phyloP scores from a whole-genome alignment of 1,284 basidiomycete species.

The Coniferiporia sulphurascens region DNA sequence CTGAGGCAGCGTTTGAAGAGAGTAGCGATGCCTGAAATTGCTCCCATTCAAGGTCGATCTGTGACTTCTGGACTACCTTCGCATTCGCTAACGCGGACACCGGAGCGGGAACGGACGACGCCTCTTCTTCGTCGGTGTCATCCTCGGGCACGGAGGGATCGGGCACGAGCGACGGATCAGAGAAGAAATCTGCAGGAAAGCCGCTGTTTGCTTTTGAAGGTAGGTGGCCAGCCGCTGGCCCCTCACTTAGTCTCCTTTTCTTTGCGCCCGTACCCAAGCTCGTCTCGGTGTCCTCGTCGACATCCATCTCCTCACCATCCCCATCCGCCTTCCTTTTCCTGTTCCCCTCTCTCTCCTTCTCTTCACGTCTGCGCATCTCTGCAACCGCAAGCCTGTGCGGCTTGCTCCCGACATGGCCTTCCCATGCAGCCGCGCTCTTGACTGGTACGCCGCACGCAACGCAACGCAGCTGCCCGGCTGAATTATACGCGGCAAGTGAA shows the following conservation, averaged over 20 bases:
- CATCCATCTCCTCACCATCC: conserved; percentile 24
- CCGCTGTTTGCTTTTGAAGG: conserved; percentile 19
- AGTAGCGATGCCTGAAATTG: conserved; percentile 62
- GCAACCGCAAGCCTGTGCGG: conserved; percentile 60
- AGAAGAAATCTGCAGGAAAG: conserved; percentile 75
- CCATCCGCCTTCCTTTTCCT: conserved; percentile 41
- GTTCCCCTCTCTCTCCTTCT: conserved; percentile 28
- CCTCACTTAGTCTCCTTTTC: conserved; percentile 14
- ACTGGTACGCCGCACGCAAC: conserved; percentile 55
- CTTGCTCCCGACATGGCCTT: conserved; percentile 80
- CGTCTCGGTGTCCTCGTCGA: conserved; percentile 13
- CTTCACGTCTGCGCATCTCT: conserved; percentile 42
- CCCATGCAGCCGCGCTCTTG: conserved; percentile 78
- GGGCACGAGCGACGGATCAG: conserved; percentile 58
- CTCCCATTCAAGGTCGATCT: conserved; percentile 32
- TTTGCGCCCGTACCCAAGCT: conserved; percentile 16
- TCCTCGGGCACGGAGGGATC: conserved; percentile 32
- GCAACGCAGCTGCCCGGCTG: conserved; percentile 64
- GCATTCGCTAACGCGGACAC: not conserved
- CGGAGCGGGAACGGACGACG: not conserved
- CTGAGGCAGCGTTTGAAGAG: conserved; percentile 21
- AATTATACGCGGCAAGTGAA: conserved; percentile 63
- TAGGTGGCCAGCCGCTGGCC: not conserved
- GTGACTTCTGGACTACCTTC: conserved; percentile 19
- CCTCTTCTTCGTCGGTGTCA: conserved; percentile 38